phyloP scores from a whole-genome alignment of 2,329 filamentous ascomycete genomes.

The Cadophora luteo-olivacea region DNA sequence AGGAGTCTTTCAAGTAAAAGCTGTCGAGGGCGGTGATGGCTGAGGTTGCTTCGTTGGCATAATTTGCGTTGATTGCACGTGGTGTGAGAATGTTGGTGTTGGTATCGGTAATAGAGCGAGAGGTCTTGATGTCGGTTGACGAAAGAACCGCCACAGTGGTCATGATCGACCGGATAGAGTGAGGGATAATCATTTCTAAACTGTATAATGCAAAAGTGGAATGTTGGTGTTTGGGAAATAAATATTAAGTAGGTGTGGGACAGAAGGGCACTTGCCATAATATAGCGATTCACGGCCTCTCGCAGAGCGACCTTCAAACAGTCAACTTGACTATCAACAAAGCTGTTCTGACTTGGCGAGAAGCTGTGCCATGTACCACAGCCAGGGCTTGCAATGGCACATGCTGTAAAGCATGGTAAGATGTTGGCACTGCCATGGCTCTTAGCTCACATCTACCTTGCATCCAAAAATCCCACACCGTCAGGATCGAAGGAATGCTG shows the following conservation, averaged over 20 bases:
- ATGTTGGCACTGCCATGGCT: conserved; percentile 11
- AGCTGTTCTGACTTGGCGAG: neutral
- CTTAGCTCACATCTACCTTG: neutral
- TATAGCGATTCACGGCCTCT: no score
- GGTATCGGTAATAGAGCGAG: neutral
- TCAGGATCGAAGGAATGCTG: conserved; percentile 9
- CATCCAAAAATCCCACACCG: neutral
- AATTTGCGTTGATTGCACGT: conserved; percentile 6
- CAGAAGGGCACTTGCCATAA: neutral
- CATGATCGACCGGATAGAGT: conserved; percentile 14
- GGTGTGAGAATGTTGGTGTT: neutral
- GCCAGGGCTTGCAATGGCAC: neutral
- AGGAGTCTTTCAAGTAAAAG: conserved; percentile 18
- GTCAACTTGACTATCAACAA: neutral
- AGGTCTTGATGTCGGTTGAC: neutral
- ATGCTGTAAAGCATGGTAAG: no score
- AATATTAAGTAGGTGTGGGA: neutral
- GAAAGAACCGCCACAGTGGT: conserved; percentile 3
- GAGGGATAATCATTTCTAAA: conserved; percentile 14
- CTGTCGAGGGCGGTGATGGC: conserved; percentile 23
- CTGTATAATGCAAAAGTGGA: no score
- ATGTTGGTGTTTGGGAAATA: neutral
- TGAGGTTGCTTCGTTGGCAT: conserved; percentile 8
- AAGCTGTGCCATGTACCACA: neutral
- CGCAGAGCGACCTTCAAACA: neutral